Conservation (phyloP, 2,329 filamentous ascomycete species). For the Hypoxylon sp. region DNA sequence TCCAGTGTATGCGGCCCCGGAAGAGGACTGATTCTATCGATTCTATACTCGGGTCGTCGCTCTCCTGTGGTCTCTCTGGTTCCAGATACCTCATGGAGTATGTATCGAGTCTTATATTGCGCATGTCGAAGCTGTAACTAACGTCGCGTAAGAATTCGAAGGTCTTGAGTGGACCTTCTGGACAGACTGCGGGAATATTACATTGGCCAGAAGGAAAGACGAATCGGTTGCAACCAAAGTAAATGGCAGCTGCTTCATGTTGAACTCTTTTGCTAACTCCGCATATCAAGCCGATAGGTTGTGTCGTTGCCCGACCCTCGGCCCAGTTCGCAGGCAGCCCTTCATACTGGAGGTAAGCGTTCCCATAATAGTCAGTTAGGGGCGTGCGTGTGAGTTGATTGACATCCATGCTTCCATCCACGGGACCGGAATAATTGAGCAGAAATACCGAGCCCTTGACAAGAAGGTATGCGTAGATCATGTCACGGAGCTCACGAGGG, state of each 20-base stretch:
- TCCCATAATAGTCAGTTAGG: neutral
- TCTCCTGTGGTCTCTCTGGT: neutral
- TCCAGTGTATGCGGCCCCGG: too few relatives aligned
- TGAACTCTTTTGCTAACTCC: conserved; percentile 18
- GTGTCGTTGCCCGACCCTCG: too few relatives aligned
- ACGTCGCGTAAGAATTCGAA: neutral
- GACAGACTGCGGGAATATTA: neutral
- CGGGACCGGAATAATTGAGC: neutral
- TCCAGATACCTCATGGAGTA: too few relatives aligned
- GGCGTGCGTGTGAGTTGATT: neutral
- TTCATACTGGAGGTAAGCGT: conserved; percentile 3
- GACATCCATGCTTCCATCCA: neutral
- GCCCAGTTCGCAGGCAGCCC: neutral
- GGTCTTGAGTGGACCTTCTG: neutral
- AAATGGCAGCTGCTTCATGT: conserved; percentile 1
- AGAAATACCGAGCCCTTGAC: conserved; percentile 12
- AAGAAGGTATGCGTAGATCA: conserved; percentile 19
- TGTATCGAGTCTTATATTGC: neutral
- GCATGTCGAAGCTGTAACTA: conserved; percentile 21
- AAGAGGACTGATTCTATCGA: too few relatives aligned
- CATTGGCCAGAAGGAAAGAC: conserved; percentile 10
- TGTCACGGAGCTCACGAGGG: conserved; percentile 18
- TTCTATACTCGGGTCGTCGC: too few relatives aligned
- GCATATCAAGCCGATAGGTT: conserved; percentile 15
- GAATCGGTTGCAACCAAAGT: conserved; percentile 21